A percentile compares a stretch with the other conserved stretches of the same genome.
Conservation (phyloP, 106 monocot species). For the Agapanthus africanus region DNA sequence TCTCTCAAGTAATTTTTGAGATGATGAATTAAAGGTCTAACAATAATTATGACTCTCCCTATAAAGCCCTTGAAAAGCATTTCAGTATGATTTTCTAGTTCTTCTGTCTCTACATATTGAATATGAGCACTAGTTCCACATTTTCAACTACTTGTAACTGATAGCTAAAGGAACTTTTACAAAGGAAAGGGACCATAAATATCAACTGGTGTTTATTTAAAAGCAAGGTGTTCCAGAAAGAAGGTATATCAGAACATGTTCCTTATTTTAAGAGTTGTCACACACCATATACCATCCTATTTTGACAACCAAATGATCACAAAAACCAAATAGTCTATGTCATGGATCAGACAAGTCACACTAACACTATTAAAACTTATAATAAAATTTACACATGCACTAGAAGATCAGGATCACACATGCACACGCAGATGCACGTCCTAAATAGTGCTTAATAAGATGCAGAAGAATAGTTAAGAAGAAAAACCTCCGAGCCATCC, state of each 20-base stretch:
- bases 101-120: background rate
- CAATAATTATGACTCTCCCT: too few species aligned
- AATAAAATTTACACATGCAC: too few species aligned
- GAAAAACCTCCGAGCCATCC: constrained; percentile 78
- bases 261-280: background rate
- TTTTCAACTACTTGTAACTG: background rate
- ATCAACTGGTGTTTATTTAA: background rate
- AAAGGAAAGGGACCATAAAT: background rate
- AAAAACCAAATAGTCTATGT: background rate
- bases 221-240: background rate
- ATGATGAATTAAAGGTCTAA: too few species aligned
- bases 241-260: background rate
- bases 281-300: background rate
- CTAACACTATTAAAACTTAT: too few species aligned
- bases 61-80: too few species aligned
- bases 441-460: background rate
- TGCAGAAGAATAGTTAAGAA: background rate
- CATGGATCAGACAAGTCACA: background rate
- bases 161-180: background rate
- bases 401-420: background rate
- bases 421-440: background rate
- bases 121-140: background rate
- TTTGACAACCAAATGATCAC: background rate
- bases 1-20: background rate
- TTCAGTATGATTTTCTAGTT: too few species aligned